Base-by-base conservation (phyloP, 176 grass and related monocot genomes). In the Olyra latifolia region DNA sequence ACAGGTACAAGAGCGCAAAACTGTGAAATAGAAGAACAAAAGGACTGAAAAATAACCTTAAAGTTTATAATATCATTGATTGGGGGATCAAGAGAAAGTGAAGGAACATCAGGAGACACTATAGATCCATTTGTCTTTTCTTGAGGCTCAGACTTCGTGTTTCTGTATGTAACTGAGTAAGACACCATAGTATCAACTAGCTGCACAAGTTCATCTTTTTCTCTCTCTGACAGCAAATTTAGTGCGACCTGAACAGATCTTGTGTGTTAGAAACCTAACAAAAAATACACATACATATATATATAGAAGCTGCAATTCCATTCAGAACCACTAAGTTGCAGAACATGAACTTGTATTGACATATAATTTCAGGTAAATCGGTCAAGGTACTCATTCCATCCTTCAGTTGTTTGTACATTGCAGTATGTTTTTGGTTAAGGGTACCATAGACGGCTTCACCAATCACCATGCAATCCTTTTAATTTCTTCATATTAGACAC, bases 181-280 rank as follows among this genome's bases (percentile, higher is more conserved):
- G 88, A 87, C 78, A 95, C 90, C 92, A 98, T 98, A 20, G 96
- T 93, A 91, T 98, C 90, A 72, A 95, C 84, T 80, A 98, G 84
- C 60, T 95, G 77, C 72, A 70, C 70, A 16, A 95, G 84, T 45
- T 95, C 90, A 79, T 98, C 66, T 63, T 91, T 98, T 80, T 93
- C 92, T 84, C 88, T 95, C 66, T 95, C 84, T 42, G 90, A 95
- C 42, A 91, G 61, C 71, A 95, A 87, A 93, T 95, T 87, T 62
- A 89, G 75, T 58, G 92, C 92, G 57, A 91, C 96, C 92, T 98
- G 88, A 77, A 84, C 70, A 84, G 22, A 45, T 30, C 8, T 8
- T 28, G 20, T 15, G 40, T 72, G 39, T 85, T 80, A 81, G 82
- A 71, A 72, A 82, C 57, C 40, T 28, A 77, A 85, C n/a, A 32